Evolutionary conservation across 345 rosid genomes (phyloP), one percentile per base, ranked within the genome.

Genomic region (Physaria fendleri): DNA sequence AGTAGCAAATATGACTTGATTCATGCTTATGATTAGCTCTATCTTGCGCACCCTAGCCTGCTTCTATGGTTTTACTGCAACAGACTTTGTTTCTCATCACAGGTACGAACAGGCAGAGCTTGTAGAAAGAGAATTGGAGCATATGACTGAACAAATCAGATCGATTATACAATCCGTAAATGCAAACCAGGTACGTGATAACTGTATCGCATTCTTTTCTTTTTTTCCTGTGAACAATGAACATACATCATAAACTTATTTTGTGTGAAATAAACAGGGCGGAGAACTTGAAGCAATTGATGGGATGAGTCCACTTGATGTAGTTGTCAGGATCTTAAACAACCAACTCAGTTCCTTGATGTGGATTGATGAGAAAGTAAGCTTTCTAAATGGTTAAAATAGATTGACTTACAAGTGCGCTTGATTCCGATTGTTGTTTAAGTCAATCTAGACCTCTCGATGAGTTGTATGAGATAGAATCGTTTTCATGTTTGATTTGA

Each of bases 361-460:
- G 92, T 89, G 96, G 97, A 82, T 93, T 43, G 99, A 93, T 69
- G 99, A 93, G 73, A 87, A 87, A 81, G 95, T 87, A 54, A 42
- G 42, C 49, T 21, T 54, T n/a, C n/a, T n/a, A n/a, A n/a, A n/a
- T n/a, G n/a, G n/a, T n/a, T n/a, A n/a, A n/a, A n/a, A n/a, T n/a
- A n/a, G n/a, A n/a, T n/a, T n/a, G n/a, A n/a, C n/a, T n/a, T n/a
- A n/a, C n/a, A n/a, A n/a, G n/a, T n/a, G n/a, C n/a, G n/a, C n/a
- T n/a, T 59, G 48, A 51, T 35, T 35, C 20, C 3, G 21, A 43
- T 34, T 62, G 33, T 53, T 54, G 11, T 22, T 47, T 29, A 12
- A 23, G 20, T 56, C 20, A 40, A 69, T 62, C 32, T 55, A 16
- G 30, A 37, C 29, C 33, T 61, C 41, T 24, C 3, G 11, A 38